Evolutionary conservation across 768 basidiomycete species (phyloP), one percentile per base, ranked within the genome.

Genomic region (Lactifluus piperatus): DNA sequence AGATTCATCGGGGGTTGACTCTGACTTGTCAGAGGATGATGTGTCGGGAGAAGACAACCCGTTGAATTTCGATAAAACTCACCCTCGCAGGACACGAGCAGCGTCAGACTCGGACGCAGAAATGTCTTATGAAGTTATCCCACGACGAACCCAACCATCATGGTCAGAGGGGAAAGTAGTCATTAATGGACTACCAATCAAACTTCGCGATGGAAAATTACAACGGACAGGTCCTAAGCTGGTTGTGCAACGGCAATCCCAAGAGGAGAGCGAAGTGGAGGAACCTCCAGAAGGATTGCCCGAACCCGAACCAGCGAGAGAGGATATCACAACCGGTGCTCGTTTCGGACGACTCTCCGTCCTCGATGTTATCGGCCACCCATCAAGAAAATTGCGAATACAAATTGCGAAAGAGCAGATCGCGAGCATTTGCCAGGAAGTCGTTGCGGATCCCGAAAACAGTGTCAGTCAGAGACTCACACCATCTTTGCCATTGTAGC

Each of bases 371-470:
- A 74, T 95, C 39, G 72, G 75, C 43, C 85, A 80, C 60, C 78
- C 77, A 65, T 86, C 88, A 24, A 80, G 85, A 60, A 80, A 79
- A 63, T 77, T 75, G 51, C 78, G 85, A 54, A 75, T 97, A 63
- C 83, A 84, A 64, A 76, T 77, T 43, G 94, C 94, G 14, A 92
- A 95, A 66, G 93, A 97, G 68, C 94, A 98, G 73, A 91, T 98
- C 62, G 97, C 94, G 1, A 77, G 80, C 29, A 83, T 97, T 32
- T 97, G 94, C 69, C 92, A 97, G 68, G 95, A 97, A 66, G 90
- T 98, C 54, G 75, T 97, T 49, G 81, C 88, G 24, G 95, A 98
- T 63, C 95, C 95, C 26, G 97, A 99, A 74, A 93, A 92, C 68
- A 91, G 86, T 60, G 94, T 97, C 69, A 68, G 88, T 56, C 48